Evolutionary conservation across 768 basidiomycete genomes (phyloP), one percentile per base, ranked within the genome.

Genomic region (Suillus variegatus): DNA sequence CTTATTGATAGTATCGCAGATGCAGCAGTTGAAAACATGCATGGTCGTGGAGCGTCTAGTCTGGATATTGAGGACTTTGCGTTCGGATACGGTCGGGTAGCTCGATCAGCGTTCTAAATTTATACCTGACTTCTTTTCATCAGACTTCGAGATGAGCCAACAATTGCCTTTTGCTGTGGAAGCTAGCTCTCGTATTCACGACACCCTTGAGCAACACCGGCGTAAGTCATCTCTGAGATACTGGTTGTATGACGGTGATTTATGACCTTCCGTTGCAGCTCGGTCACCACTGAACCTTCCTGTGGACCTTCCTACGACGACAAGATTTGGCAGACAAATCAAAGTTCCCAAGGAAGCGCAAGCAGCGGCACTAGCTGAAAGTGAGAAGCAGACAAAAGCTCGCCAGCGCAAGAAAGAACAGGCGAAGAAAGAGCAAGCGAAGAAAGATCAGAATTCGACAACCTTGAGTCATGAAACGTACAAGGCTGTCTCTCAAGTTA

Each of bases 101-200:
- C 25, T 69, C 6, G 40, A 28, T 63, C 40, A 20, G 18, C 2
- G 41, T 44, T 35, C 43, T 28, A 51, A 62, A 38, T 41, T 9
- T 35, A 20, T 6, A 54, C 20, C 62, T 58, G 32, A 57, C 14
- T 14, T 20, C 38, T 28, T 49, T 43, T 18, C 28, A 38, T 51
- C 32, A 76, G 75, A 76, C 49, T 73, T 76, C 43, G 64, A 36
- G 38, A 76, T 76, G 71, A 77, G 73, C 63, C 74, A 77, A 16
- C 71, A 76, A 25, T 36, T 76, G 18, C 74, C 76, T 12, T 76
- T 76, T 62, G 66, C 64, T 40, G 74, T 69, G 1, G 70, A 77
- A 28, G 68, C 74, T 28, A 66, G 68, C 55, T 73, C 70, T 32
- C 71, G 41, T 44, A 66, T 76, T 43, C 68, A 75, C 63, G 51